Evolutionary conservation across 23 red algal species (phyloP).

Genomic region (Agarophyton chilense): DNA sequence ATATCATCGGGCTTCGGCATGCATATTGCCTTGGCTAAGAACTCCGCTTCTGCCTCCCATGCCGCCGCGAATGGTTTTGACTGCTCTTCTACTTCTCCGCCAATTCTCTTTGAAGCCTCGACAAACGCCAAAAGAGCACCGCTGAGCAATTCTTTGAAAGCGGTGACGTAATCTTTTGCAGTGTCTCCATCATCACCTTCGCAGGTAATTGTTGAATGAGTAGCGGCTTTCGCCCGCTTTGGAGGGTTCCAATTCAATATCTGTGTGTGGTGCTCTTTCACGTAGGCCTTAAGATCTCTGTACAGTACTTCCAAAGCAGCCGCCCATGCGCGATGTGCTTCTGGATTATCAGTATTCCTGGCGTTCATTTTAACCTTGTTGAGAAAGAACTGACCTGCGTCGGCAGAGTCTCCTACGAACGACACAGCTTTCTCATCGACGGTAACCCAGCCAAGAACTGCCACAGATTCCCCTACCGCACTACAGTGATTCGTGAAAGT

Average conservation of each 20-base stretch:
- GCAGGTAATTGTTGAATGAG: neutral
- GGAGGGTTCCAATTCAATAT: slow-evolving; percentile 73
- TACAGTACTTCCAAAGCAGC: slow-evolving; percentile 54
- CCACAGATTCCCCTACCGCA: slow-evolving; percentile 69
- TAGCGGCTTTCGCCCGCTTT: slow-evolving; percentile 9
- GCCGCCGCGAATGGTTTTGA: slow-evolving; percentile 37
- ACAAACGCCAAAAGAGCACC: slow-evolving; percentile 57
- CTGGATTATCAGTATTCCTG: slow-evolving; percentile 71
- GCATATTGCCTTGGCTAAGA: slow-evolving; percentile 43
- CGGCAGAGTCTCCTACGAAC: slow-evolving; percentile 69
- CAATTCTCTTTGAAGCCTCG: slow-evolving; percentile 50
- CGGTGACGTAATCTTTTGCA: slow-evolving; percentile 48
- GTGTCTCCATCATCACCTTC: slow-evolving; percentile 30
- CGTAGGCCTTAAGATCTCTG: slow-evolving; percentile 72
- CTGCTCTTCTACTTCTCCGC: slow-evolving; percentile 59
- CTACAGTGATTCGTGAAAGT: slow-evolving; percentile 67
- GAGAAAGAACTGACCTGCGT: slow-evolving; percentile 70
- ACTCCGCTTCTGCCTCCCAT: slow-evolving; percentile 60
- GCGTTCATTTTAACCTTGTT: slow-evolving; percentile 70
- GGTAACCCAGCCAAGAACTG: slow-evolving; percentile 77
- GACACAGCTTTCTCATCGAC: slow-evolving; percentile 72
- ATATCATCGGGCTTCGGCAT: slow-evolving; percentile 68
- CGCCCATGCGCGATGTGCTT: slow-evolving; percentile 56
- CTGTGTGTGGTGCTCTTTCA: slow-evolving; percentile 86
- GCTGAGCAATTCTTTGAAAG: slow-evolving; percentile 57